Percentiles rank a stretch among this genome's conserved stretches.
phyloP scores from a whole-genome alignment of 495 filamentous ascomycete genomes.

The Neurospora sp. region DNA sequence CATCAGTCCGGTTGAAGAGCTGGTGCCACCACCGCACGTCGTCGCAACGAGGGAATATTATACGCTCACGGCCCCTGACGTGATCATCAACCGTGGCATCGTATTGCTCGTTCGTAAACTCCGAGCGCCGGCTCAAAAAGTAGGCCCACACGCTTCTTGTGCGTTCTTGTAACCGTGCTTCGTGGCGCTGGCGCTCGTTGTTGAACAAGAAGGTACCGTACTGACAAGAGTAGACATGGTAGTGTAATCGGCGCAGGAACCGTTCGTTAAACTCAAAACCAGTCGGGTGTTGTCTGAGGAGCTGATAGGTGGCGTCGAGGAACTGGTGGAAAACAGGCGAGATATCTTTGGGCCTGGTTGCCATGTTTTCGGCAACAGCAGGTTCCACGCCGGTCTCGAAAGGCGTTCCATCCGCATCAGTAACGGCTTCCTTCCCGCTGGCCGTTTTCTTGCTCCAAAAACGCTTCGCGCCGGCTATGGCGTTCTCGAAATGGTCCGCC shows the following conservation, averaged over 20 bases:
- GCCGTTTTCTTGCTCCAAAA: slow-evolving; percentile 77
- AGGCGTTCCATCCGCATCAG: slow-evolving; percentile 38
- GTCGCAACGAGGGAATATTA: slow-evolving; percentile 65
- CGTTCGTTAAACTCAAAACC: slow-evolving; percentile 97
- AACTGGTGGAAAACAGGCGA: slow-evolving; percentile 99
- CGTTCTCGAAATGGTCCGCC: slow-evolving; percentile 75
- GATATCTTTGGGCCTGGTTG: slow-evolving; percentile 63
- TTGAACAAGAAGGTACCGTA: slow-evolving; percentile 97
- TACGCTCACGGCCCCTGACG: slow-evolving; percentile 64
- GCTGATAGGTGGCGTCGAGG: slow-evolving; percentile 87
- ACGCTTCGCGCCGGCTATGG: slow-evolving; percentile 74
- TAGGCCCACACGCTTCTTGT: slow-evolving; percentile 95
- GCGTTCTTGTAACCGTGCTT: slow-evolving; percentile 57
- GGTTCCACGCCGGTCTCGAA: slow-evolving; percentile 24
- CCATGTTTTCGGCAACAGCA: slow-evolving; percentile 26
- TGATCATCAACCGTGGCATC: slow-evolving; percentile 66
- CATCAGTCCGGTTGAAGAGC: slow-evolving; percentile 70
- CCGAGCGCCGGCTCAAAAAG: slow-evolving; percentile 65
- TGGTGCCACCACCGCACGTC: slow-evolving; percentile 86
- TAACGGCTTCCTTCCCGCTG: slow-evolving; percentile 47
- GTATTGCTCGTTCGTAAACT: slow-evolving; percentile 77
- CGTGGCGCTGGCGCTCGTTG: slow-evolving; percentile 78
- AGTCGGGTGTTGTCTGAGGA: slow-evolving; percentile 76
- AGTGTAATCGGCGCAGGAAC: slow-evolving; percentile 80
- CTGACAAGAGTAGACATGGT: slow-evolving; percentile 92